Base-by-base conservation (phyloP, 164 flowering plant genomes). In the Stephania yunnanensis region DNA sequence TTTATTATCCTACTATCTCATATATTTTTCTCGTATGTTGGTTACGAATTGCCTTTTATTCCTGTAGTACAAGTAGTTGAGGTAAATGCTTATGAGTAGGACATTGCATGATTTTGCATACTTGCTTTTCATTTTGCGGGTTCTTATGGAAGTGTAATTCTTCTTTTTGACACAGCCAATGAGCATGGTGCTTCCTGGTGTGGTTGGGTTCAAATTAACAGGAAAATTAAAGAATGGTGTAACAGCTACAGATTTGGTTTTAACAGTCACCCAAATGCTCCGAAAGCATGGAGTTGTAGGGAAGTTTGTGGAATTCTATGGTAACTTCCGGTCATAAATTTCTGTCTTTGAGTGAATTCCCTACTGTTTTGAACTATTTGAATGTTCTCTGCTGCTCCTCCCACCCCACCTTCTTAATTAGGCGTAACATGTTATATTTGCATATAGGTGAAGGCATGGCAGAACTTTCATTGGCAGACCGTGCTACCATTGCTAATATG, bases 101-200 rank as follows among this genome's bases (percentile, higher is more conserved):
- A 45, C 17, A 30, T 19, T 25, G 64, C 44, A 53, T 66, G 17
- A 52, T n/a, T 1, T 72, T 58, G 20, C 19, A 5, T 15, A 58
- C 64, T 58, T 25, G 29, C 71, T 68, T 68, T 11, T 20, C 3
- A 30, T 36, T 63, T n/a, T 29, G 36, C 10, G 46, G 25, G 12
- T 20, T 63, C 15, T 72, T 30, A 2, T 15, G 44, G 19, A 12
- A 20, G 31, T 52, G 30, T 15, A 31, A 53, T 72, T 48, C 9
- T 13, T 74, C 53, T 71, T 74, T 53, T 9, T 1, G 20, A 73
- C 81, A 80, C 90, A 92, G 97, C 96, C 98, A 44, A 92, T 94
- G 98, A 94, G 98, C 86, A 94, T 94, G 98, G 98, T 94, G 73
- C 83, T 94, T 73, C 98, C 98, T 74, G 97, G 96, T 68, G 98